These are phyloP conservation scores for Penicillium daleae DNA, from an alignment of 495 filamentous ascomycete species.

Conservation along the genomic window DNA sequence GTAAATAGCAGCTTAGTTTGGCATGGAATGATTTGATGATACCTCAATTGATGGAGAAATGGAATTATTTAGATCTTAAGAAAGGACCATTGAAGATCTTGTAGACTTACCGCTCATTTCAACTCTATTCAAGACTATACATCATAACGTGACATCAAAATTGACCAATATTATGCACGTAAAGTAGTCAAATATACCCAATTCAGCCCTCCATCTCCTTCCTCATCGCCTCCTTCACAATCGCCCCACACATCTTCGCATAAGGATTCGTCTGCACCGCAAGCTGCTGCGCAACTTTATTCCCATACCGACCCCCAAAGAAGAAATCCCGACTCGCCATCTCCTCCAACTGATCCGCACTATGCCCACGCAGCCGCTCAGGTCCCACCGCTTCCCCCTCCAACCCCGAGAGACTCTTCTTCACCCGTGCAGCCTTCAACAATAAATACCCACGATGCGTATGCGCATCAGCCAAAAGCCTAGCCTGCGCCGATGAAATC, in stretches of 20 bases:
- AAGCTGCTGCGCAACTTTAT: conserved; percentile 73
- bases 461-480: conserved; percentile 68
- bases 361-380: conserved; percentile 46
- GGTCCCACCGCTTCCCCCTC: conserved; percentile 20
- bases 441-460: conserved; percentile 79
- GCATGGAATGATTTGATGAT: conserved; percentile 15
- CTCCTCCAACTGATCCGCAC: conserved; percentile 65
- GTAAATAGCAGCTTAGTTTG: conserved; percentile 12
- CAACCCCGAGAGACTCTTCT: conserved; percentile 19
- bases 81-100: background rate
- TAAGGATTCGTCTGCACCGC: conserved; percentile 84
- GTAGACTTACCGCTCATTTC: no score
- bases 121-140: background rate
- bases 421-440: conserved; percentile 61
- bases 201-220: conserved; percentile 59
- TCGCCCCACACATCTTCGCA: conserved; percentile 84
- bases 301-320: conserved; percentile 75
- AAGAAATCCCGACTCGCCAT: conserved; percentile 75
- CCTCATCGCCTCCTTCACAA: conserved; percentile 83
- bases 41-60: conserved; percentile 2
- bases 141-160: background rate
- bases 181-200: background rate
- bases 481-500: conserved; percentile 63
- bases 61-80: background rate
- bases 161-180: background rate